Evolutionary conservation across 2,329 filamentous ascomycete species (phyloP).

Genomic region (Xylariomycetidae sp.): DNA sequence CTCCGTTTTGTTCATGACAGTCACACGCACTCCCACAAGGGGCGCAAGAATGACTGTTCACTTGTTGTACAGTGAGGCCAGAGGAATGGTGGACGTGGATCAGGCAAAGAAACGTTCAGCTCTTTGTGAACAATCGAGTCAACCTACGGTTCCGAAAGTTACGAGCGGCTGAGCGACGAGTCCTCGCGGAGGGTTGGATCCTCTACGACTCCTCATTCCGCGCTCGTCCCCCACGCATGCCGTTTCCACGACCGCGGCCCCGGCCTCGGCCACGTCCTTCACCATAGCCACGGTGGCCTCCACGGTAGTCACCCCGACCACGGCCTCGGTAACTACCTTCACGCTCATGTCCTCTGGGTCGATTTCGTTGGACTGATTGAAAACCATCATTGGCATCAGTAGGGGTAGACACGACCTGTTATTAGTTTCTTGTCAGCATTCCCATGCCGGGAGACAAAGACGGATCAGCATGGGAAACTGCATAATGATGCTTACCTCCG

Average conservation of each 20-base stretch:
- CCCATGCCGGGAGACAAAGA: no score
- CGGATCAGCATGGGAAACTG: no score
- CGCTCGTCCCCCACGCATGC: constrained; percentile 15
- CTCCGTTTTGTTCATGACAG: constrained; percentile 7
- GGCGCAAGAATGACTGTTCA: constrained; percentile 7
- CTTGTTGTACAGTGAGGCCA: constrained; percentile 13
- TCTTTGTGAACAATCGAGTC: constrained; percentile 7
- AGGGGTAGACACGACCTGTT: constrained; percentile 17
- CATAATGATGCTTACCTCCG: constrained; percentile 45
- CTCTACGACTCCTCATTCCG: constrained; percentile 27
- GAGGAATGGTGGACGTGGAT: no score
- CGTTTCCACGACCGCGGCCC: constrained; percentile 24
- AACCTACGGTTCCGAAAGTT: constrained; percentile 12
- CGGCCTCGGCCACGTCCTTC: constrained; percentile 25
- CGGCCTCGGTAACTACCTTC: constrained; percentile 23
- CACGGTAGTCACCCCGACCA: constrained; percentile 25
- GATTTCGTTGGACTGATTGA: constrained; percentile 28
- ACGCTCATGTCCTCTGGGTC: constrained; percentile 25
- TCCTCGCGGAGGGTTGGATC: constrained; percentile 14
- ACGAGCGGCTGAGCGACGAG: constrained; percentile 12
- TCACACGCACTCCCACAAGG: constrained; percentile 3
- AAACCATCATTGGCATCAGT: constrained; percentile 27
- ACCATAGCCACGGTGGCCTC: constrained; percentile 20
- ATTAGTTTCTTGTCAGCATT: no score
- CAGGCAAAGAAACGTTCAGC: constrained; percentile 7